phyloP scores from a whole-genome alignment of 257 asterid genomes.

The Primulina eburnea region DNA sequence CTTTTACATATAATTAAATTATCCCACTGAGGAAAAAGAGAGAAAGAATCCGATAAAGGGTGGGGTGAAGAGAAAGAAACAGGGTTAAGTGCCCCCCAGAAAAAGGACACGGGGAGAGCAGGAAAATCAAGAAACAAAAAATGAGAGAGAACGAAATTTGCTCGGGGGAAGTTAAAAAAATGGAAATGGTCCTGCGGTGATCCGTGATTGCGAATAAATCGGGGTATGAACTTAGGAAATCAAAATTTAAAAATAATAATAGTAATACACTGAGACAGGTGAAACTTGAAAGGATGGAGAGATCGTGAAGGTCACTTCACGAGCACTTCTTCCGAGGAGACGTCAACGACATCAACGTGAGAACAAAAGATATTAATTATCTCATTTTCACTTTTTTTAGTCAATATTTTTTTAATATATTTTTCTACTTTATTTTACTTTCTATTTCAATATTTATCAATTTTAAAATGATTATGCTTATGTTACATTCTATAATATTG shows the following conservation, averaged over 20 bases:
- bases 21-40: no score
- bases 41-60: background rate
- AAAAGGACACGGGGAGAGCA: constrained; percentile 7
- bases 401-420: no score
- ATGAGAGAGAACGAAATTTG: constrained; percentile 12
- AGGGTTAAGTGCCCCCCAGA: background rate
- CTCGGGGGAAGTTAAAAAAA: constrained; percentile 4
- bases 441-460: no score
- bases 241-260: no score
- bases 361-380: no score
- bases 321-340: background rate
- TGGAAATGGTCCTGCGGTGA: constrained; percentile 42
- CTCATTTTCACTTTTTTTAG: no score
- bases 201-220: constrained; percentile 28
- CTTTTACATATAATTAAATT: background rate
- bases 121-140: background rate
- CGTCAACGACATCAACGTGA: background rate
- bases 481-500: no score
- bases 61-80: background rate
- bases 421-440: no score
- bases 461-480: no score
- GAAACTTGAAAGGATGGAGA: background rate
- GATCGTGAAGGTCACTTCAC: constrained; percentile 14
- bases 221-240: background rate
- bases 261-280: no score